Conservation (phyloP, 1,284 basidiomycete genomes). For the Fomitopsis pinicola region DNA sequence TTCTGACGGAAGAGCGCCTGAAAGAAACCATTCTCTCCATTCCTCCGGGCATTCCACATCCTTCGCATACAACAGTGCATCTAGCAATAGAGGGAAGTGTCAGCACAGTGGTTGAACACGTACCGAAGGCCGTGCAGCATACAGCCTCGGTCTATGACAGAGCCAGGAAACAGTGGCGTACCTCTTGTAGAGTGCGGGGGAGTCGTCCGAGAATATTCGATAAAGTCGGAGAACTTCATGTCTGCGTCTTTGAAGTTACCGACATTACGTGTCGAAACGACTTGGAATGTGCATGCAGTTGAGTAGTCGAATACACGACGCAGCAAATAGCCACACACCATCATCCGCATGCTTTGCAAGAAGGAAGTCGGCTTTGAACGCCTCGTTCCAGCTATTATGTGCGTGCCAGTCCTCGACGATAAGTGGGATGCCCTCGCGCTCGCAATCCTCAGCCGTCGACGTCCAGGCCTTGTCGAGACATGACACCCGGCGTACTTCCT, state of each 20-base stretch:
- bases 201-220: conserved; percentile 16
- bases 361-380: conserved; percentile 56
- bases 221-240: conserved; percentile 23
- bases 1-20: conserved; percentile 41
- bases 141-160: neutral
- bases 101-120: neutral
- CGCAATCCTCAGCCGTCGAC: conserved; percentile 31
- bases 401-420: conserved; percentile 58
- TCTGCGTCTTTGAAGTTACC: conserved; percentile 23
- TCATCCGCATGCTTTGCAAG: conserved; percentile 21
- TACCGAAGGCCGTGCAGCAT: neutral
- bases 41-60: conserved; percentile 59
- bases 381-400: conserved; percentile 45
- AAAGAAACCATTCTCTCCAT: conserved; percentile 59
- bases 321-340: conserved; percentile 15
- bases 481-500: conserved; percentile 37
- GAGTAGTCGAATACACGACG: neutral
- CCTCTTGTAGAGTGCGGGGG: conserved; percentile 11
- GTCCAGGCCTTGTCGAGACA: conserved; percentile 19
- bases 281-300: conserved; percentile 11
- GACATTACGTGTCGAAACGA: conserved; percentile 26
- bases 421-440: conserved; percentile 49
- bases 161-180: conserved; percentile 1
- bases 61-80: conserved; percentile 66
- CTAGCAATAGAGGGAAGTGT: conserved; percentile 29